Base-by-base conservation (phyloP, 1,284 basidiomycete species). In the Sanghuangporus baumii region DNA sequence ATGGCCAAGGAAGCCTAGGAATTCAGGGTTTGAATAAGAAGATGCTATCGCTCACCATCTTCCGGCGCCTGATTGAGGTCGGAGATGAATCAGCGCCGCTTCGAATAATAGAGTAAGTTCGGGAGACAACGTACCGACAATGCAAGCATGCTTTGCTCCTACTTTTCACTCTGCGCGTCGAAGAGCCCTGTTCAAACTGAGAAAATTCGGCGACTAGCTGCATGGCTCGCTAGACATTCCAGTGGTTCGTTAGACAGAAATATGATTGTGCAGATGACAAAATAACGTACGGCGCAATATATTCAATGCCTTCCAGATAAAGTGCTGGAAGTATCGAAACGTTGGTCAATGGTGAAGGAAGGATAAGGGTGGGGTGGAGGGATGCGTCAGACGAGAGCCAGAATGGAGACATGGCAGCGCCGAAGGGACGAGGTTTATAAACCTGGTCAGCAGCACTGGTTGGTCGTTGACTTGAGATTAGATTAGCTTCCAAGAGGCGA, bases 101-200 rank as follows among this genome's bases (percentile, higher is more conserved):
- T 59, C 5, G 41, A 59, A 46, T 37, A 9, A 18, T 16, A 40
- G 31, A 14, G n/a, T 16, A 34, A 31, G 26, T 31, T 31, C 26
- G 16, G 36, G 31, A 41, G 6, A 20, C 20, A 14, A 46, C 64
- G 40, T n/a, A 65, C 64, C 64, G 57, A 50, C 64, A 65, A 55
- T 65, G 64, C 8, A 65, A 56, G 46, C 64, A 65, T 31, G 64
- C 64, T 43, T 61, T 60, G 23, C 61, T 63, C 51, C 61, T 23
- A 36, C 57, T 63, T 59, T 62, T 57, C 40, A 47, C 40, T 40
- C 47, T 62, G 20, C 56, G 55, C 2, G 55, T 62, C 6, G 61
- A 57, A 1, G 41, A 34, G 18, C 55, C 61, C 12, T 55, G 43
- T 37, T 57, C 61, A 18, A 40, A 55, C 37, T 62, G 61, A 9